These are phyloP conservation scores for Blastosporella zonata DNA, from an alignment of 1,284 basidiomycete species.

Conservation along the genomic window DNA sequence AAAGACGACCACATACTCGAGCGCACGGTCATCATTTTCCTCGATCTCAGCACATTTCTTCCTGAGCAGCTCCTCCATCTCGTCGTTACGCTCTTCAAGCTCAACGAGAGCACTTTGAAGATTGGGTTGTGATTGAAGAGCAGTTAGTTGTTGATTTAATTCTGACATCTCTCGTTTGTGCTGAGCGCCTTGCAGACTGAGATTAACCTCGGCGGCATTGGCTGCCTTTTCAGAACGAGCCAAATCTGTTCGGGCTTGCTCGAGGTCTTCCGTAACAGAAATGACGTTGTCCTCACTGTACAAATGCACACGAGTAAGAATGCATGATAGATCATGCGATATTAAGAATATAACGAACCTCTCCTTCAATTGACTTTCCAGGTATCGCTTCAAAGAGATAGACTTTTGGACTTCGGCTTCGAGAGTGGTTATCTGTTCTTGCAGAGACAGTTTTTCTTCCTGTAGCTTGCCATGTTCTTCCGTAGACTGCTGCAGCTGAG, in stretches of 20 bases:
- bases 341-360: slow-evolving; percentile 42
- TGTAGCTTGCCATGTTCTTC: slow-evolving; percentile 31
- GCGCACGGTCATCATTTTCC: slow-evolving; percentile 73
- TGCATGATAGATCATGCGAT: slow-evolving; percentile 2
- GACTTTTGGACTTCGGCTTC: slow-evolving; percentile 63
- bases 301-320: slow-evolving; percentile 9
- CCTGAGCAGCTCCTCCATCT: slow-evolving; percentile 69
- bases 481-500: slow-evolving; percentile 13
- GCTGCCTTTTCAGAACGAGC: slow-evolving; percentile 53
- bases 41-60: slow-evolving; percentile 76
- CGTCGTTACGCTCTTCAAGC: slow-evolving; percentile 63
- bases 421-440: slow-evolving; percentile 53
- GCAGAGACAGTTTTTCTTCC: slow-evolving; percentile 47
- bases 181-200: slow-evolving; percentile 58
- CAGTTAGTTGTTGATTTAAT: slow-evolving; percentile 53
- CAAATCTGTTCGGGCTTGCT: slow-evolving; percentile 40
- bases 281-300: slow-evolving; percentile 46
- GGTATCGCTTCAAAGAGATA: slow-evolving; percentile 52
- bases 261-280: slow-evolving; percentile 46
- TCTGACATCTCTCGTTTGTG: slow-evolving; percentile 59
- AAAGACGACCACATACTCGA: slow-evolving; percentile 57
- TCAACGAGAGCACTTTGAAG: slow-evolving; percentile 54
- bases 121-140: slow-evolving; percentile 50
- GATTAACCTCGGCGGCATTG: slow-evolving; percentile 60
- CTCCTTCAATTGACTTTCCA: slow-evolving; percentile 61